Evolutionary conservation across 805 yeast species (phyloP), one percentile per base, ranked within the genome.

Genomic region (Zygosaccharomyces kombuchaensis): DNA sequence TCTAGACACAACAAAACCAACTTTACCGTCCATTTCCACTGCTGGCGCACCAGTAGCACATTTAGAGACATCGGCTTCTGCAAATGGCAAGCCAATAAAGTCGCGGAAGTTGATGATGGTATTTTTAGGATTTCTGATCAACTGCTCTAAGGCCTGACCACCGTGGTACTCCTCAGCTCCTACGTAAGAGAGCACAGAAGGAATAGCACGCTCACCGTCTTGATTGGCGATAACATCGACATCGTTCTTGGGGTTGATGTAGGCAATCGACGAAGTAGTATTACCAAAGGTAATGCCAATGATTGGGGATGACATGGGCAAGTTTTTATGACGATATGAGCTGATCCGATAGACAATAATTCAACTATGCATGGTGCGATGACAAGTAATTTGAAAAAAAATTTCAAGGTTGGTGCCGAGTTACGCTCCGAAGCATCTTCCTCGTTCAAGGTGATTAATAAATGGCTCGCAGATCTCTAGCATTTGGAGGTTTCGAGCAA

Each of bases 171-270:
- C 98, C 66, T 93, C 98, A 46, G 77, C 84, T 50, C 95, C 96
- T 48, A 89, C 89, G 67, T 90, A 93, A 14, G 97, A 81, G 51
- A 93, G 76, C 48, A 86, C 85, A 23, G 98, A 85, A 51, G 98
- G 96, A 65, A 93, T 93, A 50, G 91, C 78, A 74, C 98, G 87
- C 72, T 93, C 98, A 69, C 99, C 99, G 65, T 93, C 99, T 57
- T 95, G 96, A 80, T 93, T 91, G 57, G 99, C 99, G 67, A 93
- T 91, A 56, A 93, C 96, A 65, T 93, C 97, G 53, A 88, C 93
- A 48, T 64, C 68, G 40, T 61, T 57, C 67, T 84, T 86, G 52
- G 96, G 97, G 62, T 91, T 97, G 56, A 90, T 85, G 61, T 82
- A 87, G 40, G 98, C 97, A 66, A 93, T 89, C 48, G 97, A 87